Evolutionary conservation across 2,329 filamentous ascomycete species (phyloP), one percentile per base, ranked within the genome.

Genomic region (Aspergillus pseudotamarii): DNA sequence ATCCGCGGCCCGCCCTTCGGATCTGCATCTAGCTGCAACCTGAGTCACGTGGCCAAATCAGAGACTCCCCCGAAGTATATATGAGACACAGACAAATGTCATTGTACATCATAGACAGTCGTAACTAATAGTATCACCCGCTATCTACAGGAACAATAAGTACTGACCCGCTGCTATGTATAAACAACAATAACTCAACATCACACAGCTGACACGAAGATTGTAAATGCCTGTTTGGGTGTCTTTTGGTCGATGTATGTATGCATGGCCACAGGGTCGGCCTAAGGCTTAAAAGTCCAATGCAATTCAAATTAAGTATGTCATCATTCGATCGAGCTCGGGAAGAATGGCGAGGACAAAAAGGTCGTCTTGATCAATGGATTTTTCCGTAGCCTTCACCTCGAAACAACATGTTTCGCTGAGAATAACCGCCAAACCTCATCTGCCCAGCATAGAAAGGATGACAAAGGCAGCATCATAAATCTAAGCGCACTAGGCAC

Each of bases 121-220:
- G 56, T 59, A 54, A 59, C 43, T 55, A 50, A 64, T 72, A 64
- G 66, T 73, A 71, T 72, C 69, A 68, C 66, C 62, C 57, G 46
- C 60, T 71, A 72, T 72, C 63, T 71, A 70, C 68, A 71, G 57
- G 56, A 59, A 67, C 23, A 45, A 34, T 32, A 62, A 51, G 58
- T 62, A 57, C 63, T 57, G 57, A 57, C 58, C 64, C 65, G 60
- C 65, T 66, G 57, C 57, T 56, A 71, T 71, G 66, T 69, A 68
- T 41, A 61, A 34, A 36, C 58, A 66, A 63, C 63, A 64, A 55
- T 38, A 14, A n/a, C 14, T 36, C 57, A 60, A 58, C 51, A 65
- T 41, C 41, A 51, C 36, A 58, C 46, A 51, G 12, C 9, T n/a
- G 19, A 32, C 26, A 32, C 21, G 48, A 34, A 51, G 19, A 12